A percentile compares a stretch with the other conserved stretches of the same genome.
Evolutionary conservation across 148 eudicot genomes (phyloP).

Genomic region (Persicaria maculosa): DNA sequence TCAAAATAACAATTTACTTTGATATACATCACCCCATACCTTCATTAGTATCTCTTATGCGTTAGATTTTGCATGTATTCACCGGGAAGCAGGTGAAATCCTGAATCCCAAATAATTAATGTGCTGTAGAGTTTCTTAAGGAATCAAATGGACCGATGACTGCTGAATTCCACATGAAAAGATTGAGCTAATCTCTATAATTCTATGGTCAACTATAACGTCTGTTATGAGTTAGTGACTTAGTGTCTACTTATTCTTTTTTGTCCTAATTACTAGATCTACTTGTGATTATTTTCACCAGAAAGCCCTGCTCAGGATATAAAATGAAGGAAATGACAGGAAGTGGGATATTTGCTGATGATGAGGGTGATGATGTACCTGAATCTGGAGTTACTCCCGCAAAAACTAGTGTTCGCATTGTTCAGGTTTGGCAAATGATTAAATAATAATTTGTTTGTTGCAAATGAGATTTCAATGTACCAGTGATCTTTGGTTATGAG

Average conservation of each 20-base stretch:
- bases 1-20: neutral
- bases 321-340: conserved; percentile 90
- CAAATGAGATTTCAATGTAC: neutral
- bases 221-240: neutral
- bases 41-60: neutral
- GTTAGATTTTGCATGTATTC: neutral
- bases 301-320: conserved; percentile 78
- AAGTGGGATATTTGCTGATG: conserved; percentile 66
- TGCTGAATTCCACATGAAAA: neutral
- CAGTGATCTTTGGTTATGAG: neutral
- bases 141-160: neutral
- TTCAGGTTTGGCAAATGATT: conserved; percentile 46
- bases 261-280: neutral
- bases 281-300: conserved; percentile 6
- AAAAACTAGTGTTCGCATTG: conserved; percentile 62
- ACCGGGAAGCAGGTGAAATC: neutral
- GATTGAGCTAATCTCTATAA: neutral
- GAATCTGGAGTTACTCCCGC: conserved; percentile 33
- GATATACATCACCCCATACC: neutral
- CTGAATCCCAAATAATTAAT: neutral
- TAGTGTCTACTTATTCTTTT: neutral
- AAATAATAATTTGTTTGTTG: neutral
- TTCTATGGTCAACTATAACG: neutral
- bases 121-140: neutral
- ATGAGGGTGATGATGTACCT: conserved; percentile 37